Conservation (phyloP, 1,139 yeast genomes). For the Diutina scorzettiae region DNA sequence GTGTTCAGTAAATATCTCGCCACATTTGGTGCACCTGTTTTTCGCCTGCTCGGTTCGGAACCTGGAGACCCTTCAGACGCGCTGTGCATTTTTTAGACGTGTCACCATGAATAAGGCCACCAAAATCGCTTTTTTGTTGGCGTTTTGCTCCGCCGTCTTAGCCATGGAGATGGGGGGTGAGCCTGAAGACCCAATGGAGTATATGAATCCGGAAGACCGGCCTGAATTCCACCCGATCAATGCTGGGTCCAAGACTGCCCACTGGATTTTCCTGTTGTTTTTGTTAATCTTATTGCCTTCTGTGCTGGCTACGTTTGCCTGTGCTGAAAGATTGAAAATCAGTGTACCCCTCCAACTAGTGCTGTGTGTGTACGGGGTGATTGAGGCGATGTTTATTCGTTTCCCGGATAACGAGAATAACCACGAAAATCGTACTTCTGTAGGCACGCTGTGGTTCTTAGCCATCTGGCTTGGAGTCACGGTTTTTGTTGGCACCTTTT, state of each 20-base stretch:
- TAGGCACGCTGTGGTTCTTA: constrained; percentile 55
- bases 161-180: constrained; percentile 22
- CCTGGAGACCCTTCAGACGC: too few relatives aligned
- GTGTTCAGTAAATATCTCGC: too few relatives aligned
- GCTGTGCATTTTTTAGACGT: too few relatives aligned
- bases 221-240: constrained; percentile 32
- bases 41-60: too few relatives aligned
- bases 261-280: constrained; percentile 44
- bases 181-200: constrained; percentile 13
- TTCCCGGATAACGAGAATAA: constrained; percentile 51
- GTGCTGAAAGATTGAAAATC: constrained; percentile 31
- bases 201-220: constrained; percentile 4
- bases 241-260: constrained; percentile 45
- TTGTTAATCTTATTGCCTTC: constrained; percentile 43
- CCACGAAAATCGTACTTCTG: constrained; percentile 53
- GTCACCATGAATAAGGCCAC: not conserved
- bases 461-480: constrained; percentile 32
- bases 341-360: constrained; percentile 25
- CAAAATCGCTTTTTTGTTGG: not conserved
- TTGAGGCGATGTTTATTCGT: constrained; percentile 44
- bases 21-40: too few relatives aligned
- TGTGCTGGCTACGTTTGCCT: constrained; percentile 37
- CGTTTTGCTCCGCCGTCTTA: not conserved
- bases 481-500: constrained; percentile 40
- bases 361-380: constrained; percentile 35